These are phyloP conservation scores for Lagenaria siceraria DNA, from an alignment of 306 rosid genomes.

Conservation along the genomic window DNA sequence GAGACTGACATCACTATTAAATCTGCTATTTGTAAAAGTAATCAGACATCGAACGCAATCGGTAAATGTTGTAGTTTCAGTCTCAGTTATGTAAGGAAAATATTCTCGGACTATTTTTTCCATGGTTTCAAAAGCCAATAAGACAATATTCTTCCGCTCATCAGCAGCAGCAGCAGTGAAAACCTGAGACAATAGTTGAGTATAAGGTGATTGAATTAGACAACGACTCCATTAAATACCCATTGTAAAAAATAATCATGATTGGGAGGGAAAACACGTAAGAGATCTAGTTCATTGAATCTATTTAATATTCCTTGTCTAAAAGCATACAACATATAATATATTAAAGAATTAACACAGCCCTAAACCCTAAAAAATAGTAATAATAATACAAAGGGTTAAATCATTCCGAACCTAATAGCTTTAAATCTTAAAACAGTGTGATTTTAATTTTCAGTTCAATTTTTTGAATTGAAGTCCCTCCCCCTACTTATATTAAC, in stretches of 20 bases:
- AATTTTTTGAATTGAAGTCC: not conserved
- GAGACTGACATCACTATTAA: conserved; percentile 97
- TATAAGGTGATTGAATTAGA: not conserved
- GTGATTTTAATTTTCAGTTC: not conserved
- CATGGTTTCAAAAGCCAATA: conserved; percentile 96
- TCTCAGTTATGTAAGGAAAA: conserved; percentile 95
- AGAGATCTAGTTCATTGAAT: not conserved
- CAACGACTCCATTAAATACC: not conserved
- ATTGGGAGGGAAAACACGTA: not conserved
- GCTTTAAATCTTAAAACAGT: not conserved
- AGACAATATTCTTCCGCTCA: conserved; percentile 80
- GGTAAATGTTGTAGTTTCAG: conserved; percentile 87
- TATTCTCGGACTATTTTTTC: conserved; percentile 96
- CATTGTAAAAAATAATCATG: not conserved
- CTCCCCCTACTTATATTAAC: not conserved
- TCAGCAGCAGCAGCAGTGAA: conserved; percentile 96
- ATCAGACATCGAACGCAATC: conserved; percentile 95
- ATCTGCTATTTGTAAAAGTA: conserved; percentile 90
- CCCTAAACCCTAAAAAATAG: too few relatives aligned
- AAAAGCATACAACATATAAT: not conserved
- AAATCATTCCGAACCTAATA: not conserved
- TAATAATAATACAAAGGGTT: not conserved
- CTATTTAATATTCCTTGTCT: not conserved
- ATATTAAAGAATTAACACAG: not conserved
- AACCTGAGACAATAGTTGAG: conserved; percentile 36